Conservation (phyloP, 768 basidiomycete genomes). For the Mycena haematopus region DNA sequence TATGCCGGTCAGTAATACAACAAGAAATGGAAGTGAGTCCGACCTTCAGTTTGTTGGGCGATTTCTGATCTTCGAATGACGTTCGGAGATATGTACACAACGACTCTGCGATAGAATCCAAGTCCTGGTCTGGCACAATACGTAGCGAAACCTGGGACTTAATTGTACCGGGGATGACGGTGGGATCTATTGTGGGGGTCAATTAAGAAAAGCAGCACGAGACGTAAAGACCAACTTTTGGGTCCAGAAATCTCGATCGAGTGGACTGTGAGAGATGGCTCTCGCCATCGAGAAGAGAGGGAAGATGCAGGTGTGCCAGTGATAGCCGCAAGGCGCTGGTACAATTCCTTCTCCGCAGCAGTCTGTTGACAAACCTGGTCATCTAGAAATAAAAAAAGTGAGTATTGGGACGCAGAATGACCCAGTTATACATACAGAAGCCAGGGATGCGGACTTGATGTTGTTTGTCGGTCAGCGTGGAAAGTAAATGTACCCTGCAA, state of each 20-base stretch:
- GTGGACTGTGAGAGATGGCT: constrained; percentile 90
- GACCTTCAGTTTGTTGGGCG: constrained; percentile 79
- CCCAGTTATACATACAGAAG: constrained; percentile 71
- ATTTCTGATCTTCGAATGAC: constrained; percentile 65
- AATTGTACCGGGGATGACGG: constrained; percentile 87
- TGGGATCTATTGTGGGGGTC: constrained; percentile 59
- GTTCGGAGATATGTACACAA: constrained; percentile 63
- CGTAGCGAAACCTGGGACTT: constrained; percentile 88
- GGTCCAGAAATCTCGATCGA: constrained; percentile 84
- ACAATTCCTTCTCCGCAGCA: constrained; percentile 69
- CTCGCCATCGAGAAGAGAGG: constrained; percentile 83
- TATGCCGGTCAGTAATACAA: neutral
- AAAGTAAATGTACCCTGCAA: constrained; percentile 77
- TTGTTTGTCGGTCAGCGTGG: constrained; percentile 65
- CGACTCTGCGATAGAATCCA: constrained; percentile 68
- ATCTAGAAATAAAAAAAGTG: constrained; percentile 48
- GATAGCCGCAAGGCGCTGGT: constrained; percentile 70
- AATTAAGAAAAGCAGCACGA: neutral
- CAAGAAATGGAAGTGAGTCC: constrained; percentile 23
- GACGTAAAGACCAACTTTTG: constrained; percentile 56
- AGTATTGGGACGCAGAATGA: neutral
- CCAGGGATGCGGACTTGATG: constrained; percentile 72
- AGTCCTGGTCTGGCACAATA: constrained; percentile 92
- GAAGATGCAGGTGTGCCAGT: constrained; percentile 71
- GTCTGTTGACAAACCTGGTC: constrained; percentile 77